phyloP scores from a whole-genome alignment of 805 yeast genomes.

The Schwanniomyces sp. region DNA sequence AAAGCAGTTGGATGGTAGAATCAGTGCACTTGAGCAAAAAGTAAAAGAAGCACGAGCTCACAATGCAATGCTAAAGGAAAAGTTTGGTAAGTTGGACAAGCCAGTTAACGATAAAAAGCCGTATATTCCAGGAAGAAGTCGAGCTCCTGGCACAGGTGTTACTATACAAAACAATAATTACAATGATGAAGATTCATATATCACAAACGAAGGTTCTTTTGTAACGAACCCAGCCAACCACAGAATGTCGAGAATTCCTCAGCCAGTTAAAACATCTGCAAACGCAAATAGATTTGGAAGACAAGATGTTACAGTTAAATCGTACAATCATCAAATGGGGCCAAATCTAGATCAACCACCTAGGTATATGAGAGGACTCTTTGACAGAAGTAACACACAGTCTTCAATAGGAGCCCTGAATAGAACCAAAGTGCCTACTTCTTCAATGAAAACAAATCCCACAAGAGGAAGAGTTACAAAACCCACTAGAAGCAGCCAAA shows the following conservation, averaged over 20 bases:
- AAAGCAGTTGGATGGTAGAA: slow-evolving; percentile 19
- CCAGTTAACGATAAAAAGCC: neutral
- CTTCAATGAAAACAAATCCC: neutral
- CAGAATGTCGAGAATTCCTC: slow-evolving; percentile 20
- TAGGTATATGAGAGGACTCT: slow-evolving; percentile 40
- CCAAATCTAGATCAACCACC: slow-evolving; percentile 48
- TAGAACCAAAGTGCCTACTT: neutral
- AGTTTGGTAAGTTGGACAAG: slow-evolving; percentile 9
- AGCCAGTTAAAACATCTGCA: slow-evolving; percentile 8
- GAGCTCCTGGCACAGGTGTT: neutral
- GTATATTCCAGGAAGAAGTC: neutral
- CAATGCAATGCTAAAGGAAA: slow-evolving; percentile 22
- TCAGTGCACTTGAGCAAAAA: slow-evolving; percentile 18
- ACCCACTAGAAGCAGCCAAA: neutral
- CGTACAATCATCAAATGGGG: slow-evolving; percentile 8
- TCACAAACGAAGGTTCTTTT: slow-evolving; percentile 26
- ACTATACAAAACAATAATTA: neutral
- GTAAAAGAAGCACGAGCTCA: slow-evolving; percentile 18
- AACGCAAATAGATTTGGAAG: slow-evolving; percentile 1
- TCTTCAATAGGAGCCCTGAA: neutral
- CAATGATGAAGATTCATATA: slow-evolving; percentile 22
- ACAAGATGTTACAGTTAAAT: neutral
- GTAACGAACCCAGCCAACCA: slow-evolving; percentile 20
- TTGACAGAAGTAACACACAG: slow-evolving; percentile 17
- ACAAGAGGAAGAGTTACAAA: slow-evolving; percentile 5